Evolutionary conservation across 352 stramenopile species (phyloP).

Genomic region (Globisporangium apiculatum): DNA sequence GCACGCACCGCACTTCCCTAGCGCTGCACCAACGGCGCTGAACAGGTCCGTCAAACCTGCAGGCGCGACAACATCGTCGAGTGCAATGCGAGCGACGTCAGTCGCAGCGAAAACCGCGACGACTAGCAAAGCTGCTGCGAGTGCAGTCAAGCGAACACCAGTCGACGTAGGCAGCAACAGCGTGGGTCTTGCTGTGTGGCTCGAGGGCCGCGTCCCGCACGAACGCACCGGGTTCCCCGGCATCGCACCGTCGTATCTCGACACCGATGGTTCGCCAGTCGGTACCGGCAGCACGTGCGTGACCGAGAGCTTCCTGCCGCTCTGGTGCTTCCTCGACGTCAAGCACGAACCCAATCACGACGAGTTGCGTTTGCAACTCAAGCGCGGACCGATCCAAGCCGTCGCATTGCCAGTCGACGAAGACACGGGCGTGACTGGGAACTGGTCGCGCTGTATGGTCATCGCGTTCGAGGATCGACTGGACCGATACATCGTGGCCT

Average conservation of each 20-base stretch:
- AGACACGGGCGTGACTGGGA: slow-evolving; percentile 35
- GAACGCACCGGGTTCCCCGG: slow-evolving; percentile 40
- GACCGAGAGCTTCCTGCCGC: slow-evolving; percentile 42
- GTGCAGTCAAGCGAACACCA: slow-evolving; percentile 6
- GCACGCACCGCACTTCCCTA: no score
- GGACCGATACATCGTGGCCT: slow-evolving; percentile 60
- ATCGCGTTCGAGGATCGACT: slow-evolving; percentile 48
- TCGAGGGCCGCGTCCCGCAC: slow-evolving; percentile 34
- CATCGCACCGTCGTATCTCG: slow-evolving; percentile 10
- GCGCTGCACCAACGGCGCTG: no score
- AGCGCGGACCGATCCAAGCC: slow-evolving; percentile 41
- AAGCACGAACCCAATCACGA: slow-evolving; percentile 20
- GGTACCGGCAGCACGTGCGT: slow-evolving; percentile 19
- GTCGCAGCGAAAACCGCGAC: no score
- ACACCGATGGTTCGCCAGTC: neutral
- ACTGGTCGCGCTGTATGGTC: slow-evolving; percentile 74
- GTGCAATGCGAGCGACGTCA: no score
- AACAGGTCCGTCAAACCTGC: no score
- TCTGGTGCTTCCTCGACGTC: slow-evolving; percentile 72
- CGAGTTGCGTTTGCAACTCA: slow-evolving; percentile 17
- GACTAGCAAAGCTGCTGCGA: slow-evolving; percentile 2
- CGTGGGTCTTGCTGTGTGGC: slow-evolving; percentile 31
- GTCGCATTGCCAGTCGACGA: slow-evolving; percentile 62
- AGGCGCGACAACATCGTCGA: no score
- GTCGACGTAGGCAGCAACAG: slow-evolving; percentile 2